Evolutionary conservation across 129 eudicot species (phyloP).

Genomic region (Flaveria linearis): DNA sequence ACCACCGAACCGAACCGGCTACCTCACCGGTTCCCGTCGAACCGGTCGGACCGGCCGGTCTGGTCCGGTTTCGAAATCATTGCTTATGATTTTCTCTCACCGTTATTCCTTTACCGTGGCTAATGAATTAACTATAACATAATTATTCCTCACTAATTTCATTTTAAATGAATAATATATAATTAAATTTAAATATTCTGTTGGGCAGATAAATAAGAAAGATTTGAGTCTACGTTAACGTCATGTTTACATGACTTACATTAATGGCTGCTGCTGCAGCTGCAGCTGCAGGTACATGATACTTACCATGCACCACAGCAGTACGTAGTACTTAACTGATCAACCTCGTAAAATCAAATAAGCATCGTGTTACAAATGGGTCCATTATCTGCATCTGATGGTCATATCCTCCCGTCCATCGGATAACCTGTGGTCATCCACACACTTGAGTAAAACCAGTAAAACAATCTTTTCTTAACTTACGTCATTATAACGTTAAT

Average conservation of each 20-base stretch:
- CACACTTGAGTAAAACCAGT: conserved; percentile 7
- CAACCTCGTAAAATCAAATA: conserved; percentile 28
- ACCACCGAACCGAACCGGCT: no score
- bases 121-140: no score
- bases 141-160: background rate
- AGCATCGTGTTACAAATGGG: conserved; percentile 1
- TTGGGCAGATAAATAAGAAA: background rate
- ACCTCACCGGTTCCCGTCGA: no score
- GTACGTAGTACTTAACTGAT: background rate
- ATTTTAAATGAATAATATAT: background rate
- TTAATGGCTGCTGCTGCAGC: background rate
- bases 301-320: background rate
- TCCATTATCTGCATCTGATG: background rate
- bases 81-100: no score
- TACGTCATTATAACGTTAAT: conserved; percentile 22
- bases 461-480: conserved; percentile 26
- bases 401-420: background rate
- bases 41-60: no score
- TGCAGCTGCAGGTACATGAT: background rate
- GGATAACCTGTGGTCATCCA: conserved; percentile 3
- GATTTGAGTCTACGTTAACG: background rate
- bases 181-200: background rate
- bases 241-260: background rate
- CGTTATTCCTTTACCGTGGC: no score
- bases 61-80: no score